A percentile compares a stretch with the other conserved stretches of the same genome.
Conservation (phyloP, 768 basidiomycete species). For the Suillus alpinus region DNA sequence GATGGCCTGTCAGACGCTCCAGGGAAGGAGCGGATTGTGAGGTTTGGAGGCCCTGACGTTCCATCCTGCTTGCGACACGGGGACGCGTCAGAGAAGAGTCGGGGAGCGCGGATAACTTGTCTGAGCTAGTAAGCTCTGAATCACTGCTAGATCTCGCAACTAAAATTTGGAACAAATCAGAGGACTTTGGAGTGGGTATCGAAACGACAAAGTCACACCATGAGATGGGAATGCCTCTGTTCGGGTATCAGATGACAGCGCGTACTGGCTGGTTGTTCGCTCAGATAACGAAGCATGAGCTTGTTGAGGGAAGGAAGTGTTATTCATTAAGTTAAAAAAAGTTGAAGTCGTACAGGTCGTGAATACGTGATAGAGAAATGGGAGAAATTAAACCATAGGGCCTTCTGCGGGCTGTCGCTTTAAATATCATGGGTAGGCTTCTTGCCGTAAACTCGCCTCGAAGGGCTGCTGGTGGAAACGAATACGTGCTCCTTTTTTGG, state of each 20-base stretch:
- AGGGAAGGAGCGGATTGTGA: constrained; percentile 43
- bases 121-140: constrained; percentile 39
- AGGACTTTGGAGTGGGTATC: not conserved
- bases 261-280: constrained; percentile 1
- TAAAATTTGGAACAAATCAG: not conserved
- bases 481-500: constrained; percentile 22
- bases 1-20: constrained; percentile 22
- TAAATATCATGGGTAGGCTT: constrained; percentile 13
- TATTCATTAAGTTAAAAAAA: constrained; percentile 19
- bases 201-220: constrained; percentile 8
- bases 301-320: constrained; percentile 16
- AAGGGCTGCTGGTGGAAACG: constrained; percentile 1
- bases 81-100: constrained; percentile 32
- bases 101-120: constrained; percentile 42
- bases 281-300: constrained; percentile 8
- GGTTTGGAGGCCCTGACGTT: constrained; percentile 36
- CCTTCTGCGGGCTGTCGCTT: constrained; percentile 2
- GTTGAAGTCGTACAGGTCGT: constrained; percentile 12
- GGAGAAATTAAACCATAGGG: not conserved
- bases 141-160: constrained; percentile 4
- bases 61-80: constrained; percentile 31
- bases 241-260: not conserved
- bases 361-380: constrained; percentile 9
- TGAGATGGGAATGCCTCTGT: not conserved
- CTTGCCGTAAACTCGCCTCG: constrained; percentile 23